Percentiles rank a stretch among this genome's conserved stretches.
Evolutionary conservation across 1,139 yeast species (phyloP).

Genomic region (Geotrichum phurueaensis): DNA sequence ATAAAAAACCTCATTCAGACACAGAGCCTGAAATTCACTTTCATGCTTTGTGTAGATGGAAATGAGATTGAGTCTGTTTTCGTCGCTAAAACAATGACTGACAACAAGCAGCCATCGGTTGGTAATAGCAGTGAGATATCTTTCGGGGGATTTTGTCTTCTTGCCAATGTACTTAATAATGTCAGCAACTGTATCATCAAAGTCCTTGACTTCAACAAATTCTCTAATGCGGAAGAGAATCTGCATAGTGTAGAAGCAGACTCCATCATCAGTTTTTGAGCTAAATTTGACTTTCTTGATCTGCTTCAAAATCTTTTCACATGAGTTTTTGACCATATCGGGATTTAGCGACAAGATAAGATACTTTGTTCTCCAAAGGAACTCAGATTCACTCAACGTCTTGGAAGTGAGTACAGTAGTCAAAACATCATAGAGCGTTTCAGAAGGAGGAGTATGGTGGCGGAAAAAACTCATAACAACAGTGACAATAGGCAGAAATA

Average conservation of each 20-base stretch:
- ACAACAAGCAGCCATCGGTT: slow-evolving; percentile 28
- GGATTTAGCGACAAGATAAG: slow-evolving; percentile 17
- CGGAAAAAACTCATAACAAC: slow-evolving; percentile 17
- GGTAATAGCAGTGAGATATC: slow-evolving; percentile 20
- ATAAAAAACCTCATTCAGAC: slow-evolving; percentile 22
- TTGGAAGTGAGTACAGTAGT: slow-evolving; percentile 7
- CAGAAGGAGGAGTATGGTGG: slow-evolving; percentile 13
- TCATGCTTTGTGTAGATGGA: slow-evolving; percentile 20
- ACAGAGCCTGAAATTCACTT: slow-evolving; percentile 18
- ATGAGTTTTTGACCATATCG: slow-evolving; percentile 18
- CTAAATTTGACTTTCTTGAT: slow-evolving; percentile 15
- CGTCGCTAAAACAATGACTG: slow-evolving; percentile 19
- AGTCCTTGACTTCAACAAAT: slow-evolving; percentile 19
- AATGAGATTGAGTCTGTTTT: slow-evolving; percentile 19
- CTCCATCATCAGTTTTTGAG: slow-evolving; percentile 12
- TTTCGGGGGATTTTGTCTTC: slow-evolving; percentile 14
- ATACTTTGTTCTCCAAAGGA: slow-evolving; percentile 19
- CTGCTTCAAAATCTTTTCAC: slow-evolving; percentile 13
- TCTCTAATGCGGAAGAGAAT: slow-evolving; percentile 25
- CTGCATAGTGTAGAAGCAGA: slow-evolving; percentile 20
- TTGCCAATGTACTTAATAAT: slow-evolving; percentile 19
- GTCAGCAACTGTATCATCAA: slow-evolving; percentile 19
- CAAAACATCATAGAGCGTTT: slow-evolving; percentile 8
- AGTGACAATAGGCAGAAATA: slow-evolving; percentile 14
- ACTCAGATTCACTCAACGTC: slow-evolving; percentile 2